These are phyloP conservation scores for Claviceps digitariae DNA, from an alignment of 2,329 filamentous ascomycete genomes.

Conservation along the genomic window DNA sequence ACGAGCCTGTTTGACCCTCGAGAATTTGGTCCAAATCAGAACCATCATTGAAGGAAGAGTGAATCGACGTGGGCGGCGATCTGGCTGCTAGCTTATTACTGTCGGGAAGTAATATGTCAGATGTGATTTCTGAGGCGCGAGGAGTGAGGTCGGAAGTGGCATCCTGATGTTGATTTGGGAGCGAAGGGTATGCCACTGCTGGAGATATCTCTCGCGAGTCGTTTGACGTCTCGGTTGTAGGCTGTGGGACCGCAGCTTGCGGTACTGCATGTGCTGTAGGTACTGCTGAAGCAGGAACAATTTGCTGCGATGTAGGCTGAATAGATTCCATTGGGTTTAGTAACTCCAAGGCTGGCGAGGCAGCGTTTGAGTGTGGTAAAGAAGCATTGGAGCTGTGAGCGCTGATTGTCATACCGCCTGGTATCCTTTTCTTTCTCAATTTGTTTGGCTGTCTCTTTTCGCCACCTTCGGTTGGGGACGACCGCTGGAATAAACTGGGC, in stretches of 20 bases:
- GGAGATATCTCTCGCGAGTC: neutral
- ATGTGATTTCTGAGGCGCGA: slow-evolving; percentile 31
- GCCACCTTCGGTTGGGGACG: slow-evolving; percentile 45
- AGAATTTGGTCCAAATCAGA: slow-evolving; percentile 60
- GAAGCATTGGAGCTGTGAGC: slow-evolving; percentile 84
- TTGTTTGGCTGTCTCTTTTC: slow-evolving; percentile 75
- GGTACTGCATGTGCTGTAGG: neutral
- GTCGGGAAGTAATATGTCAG: slow-evolving; percentile 29
- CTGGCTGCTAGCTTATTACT: slow-evolving; percentile 47
- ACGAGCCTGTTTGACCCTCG: slow-evolving; percentile 37
- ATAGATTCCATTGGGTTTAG: slow-evolving; percentile 32
- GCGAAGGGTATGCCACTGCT: slow-evolving; percentile 6
- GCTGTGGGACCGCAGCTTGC: neutral
- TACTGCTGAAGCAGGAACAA: neutral
- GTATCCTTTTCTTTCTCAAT: slow-evolving; percentile 71
- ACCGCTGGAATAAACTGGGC: slow-evolving; percentile 56
- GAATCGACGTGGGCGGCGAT: slow-evolving; percentile 65
- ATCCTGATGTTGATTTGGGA: slow-evolving; percentile 14
- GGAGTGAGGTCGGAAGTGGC: slow-evolving; percentile 32
- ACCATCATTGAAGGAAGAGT: slow-evolving; percentile 66
- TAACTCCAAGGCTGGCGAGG: slow-evolving; percentile 32
- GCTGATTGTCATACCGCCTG: slow-evolving; percentile 66
- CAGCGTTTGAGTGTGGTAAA: slow-evolving; percentile 33
- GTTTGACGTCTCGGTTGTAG: neutral
- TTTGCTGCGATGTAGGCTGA: slow-evolving; percentile 5